Evolutionary conservation across 2,329 filamentous ascomycete genomes (phyloP), one percentile per base, ranked within the genome.

Genomic region (Aspergillus versicolor): DNA sequence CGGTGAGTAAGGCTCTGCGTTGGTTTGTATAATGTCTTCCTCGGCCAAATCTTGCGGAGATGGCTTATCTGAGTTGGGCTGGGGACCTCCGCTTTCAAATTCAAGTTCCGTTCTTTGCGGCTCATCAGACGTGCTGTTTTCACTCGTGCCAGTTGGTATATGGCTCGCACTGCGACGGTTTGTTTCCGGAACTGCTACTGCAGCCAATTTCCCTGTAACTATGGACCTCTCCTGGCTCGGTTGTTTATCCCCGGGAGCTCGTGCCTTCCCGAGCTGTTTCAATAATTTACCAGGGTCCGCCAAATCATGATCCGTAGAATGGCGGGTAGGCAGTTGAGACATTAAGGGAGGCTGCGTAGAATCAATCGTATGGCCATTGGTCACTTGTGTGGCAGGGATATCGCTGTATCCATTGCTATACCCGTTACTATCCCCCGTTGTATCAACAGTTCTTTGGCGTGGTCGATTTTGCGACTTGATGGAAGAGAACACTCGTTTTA

Each of bases 291-390:
- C 34, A 3, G 55, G 50, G 24, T 38, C 34, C 11, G 12, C 12
- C 12, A 56, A 17, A 55, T 43, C 30, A 5, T 50, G 40, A 8
- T 21, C 17, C n/a, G 44, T 4, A 19, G 27, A 41, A 37, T 12
- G 30, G 40, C 65, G 22, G 19, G 52, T 22, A 24, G 62, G 54
- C 17, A 61, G 21, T 34, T 71, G 69, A 7, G 67, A 68, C 34
- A 61, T 56, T n/a, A 70, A 58, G 22, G 22, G 27, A 30, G 58
- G 48, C 52, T 70, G 63, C 17, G 61, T 59, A 22, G 17, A 51
- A 54, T 54, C 22, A 19, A 44, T 30, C 37, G 34, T 38, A 38
- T 50, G 38, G 17, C 8, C 19, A n/a, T 57, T 60, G 52, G 56
- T 56, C 24, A 60, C 55, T 46, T 68, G 65, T 8, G 58, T 63